Base-by-base conservation (phyloP, 2,329 filamentous ascomycete genomes). In the Metarhizium robertsii region DNA sequence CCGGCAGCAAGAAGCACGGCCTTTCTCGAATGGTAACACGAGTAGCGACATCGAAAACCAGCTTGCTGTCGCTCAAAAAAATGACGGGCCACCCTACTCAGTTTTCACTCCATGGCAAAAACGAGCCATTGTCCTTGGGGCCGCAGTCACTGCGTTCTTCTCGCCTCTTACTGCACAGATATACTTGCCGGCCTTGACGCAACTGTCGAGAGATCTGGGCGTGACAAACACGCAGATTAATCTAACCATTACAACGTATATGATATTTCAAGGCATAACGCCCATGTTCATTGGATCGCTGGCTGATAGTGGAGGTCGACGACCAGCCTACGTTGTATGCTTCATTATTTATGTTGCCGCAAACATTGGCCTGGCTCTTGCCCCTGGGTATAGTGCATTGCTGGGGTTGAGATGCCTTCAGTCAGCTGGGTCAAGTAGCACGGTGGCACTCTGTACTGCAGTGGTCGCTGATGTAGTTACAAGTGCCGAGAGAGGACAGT, bases 381-480 rank as follows among this genome's bases (percentile, higher is more conserved):
- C 77, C 45, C 75, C 71, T 4, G 76, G 64, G 58, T 82, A 79
- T 57, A 67, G 69, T 0, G 71, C 78, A 0, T 67, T 86, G 2
- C 61, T 86, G 5, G 71, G 79, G 1, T 66, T 85, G 4, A 71
- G 83, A 3, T 78, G 76, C 61, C 62, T 85, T 2, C 83, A 86
- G 61, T 80, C 77, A 5, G 75, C 78, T 0, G 82, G 84, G 0
- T 82, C 77, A 45, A 80, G 77, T 54, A 79, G 79, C 2, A 86
- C 83, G 0, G 73, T 87, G 4, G 78, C 84, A 0, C 70, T 89
- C 3, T 72, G 71, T 32, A 69, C 68, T 32, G 85, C 79, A 0
- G 78, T 88, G 0, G 76, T 88, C 1, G 81, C 81, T 0, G 86
- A 90, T 63, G 72, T 86, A 6, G 73, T 80, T 11, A 85, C 83